These are phyloP conservation scores for Boletellus ananiceps DNA, from an alignment of 768 basidiomycete genomes.

Conservation along the genomic window DNA sequence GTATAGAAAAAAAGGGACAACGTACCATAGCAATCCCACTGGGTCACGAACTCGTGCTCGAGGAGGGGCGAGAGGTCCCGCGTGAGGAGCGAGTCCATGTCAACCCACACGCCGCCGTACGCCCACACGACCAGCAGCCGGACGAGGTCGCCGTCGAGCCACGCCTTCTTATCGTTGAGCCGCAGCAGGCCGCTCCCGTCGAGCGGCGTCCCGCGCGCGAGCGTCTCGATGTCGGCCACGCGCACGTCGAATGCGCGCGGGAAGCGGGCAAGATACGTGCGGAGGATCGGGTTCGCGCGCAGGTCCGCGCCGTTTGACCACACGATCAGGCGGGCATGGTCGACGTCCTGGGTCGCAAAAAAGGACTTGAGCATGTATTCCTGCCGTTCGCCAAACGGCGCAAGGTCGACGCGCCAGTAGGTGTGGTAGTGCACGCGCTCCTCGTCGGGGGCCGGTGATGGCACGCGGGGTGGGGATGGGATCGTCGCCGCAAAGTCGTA, in stretches of 20 bases:
- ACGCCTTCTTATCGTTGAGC: conserved; percentile 72
- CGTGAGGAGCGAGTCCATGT: conserved; percentile 94
- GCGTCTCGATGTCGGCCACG: conserved; percentile 56
- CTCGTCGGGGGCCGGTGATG: conserved; percentile 16
- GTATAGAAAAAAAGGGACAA: neutral
- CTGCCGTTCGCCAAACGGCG: conserved; percentile 74
- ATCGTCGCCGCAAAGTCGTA: conserved; percentile 91
- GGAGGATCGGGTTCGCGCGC: conserved; percentile 49
- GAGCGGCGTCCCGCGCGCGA: conserved; percentile 76
- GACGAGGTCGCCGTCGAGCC: conserved; percentile 95
- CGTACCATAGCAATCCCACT: conserved; percentile 98
- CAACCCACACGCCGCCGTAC: conserved; percentile 92
- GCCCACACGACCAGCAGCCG: conserved; percentile 84
- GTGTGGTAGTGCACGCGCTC: conserved; percentile 74
- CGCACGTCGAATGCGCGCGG: conserved; percentile 70
- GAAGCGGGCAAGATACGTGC: conserved; percentile 53
- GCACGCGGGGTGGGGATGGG: conserved; percentile 23
- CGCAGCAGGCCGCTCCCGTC: conserved; percentile 59
- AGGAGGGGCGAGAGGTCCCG: conserved; percentile 80
- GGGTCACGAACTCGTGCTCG: conserved; percentile 95
- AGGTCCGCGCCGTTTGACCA: conserved; percentile 87
- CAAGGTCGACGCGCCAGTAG: conserved; percentile 91
- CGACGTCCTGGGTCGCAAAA: conserved; percentile 82
- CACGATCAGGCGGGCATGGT: conserved; percentile 62
- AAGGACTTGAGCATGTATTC: conserved; percentile 91